Base-by-base conservation (phyloP, 495 filamentous ascomycete genomes). In the Aspergillus mulundensis region DNA sequence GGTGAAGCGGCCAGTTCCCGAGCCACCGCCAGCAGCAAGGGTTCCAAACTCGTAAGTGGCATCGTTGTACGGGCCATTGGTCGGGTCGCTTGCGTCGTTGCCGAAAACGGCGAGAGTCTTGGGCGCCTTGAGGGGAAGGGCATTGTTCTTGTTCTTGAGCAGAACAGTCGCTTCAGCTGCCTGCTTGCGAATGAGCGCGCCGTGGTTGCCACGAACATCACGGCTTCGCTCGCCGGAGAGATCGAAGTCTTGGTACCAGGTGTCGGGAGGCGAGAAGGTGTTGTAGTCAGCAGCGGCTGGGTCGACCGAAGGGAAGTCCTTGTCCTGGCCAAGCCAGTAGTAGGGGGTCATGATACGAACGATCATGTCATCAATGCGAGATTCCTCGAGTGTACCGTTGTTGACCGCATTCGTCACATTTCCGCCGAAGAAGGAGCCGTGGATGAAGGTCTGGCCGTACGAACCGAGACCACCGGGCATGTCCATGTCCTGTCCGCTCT, bases 401-500 rank as follows among this genome's bases (percentile, higher is more conserved):
- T 38, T 50, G 6, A 50, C 47, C 2, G 30, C 47, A 3, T 2
- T 16, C 3, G 47, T 50, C 16, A 50, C 47, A 38, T 50, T 50
- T 18, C 32, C 32, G 20, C 47, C 47, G 12, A 50, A 50, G 47
- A 50, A 50, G 1, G 47, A 50, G 30, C 47, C 30, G 18, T 32
- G 16, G 2, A 21, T 38, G 18, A 15, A 8, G 47, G 18, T 38
- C 18, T 15, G 10, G 10, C 47, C 47, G 30, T 50, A 50, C 7
- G 47, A 11, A 23, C 47, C 47, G 11, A 50, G 30, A 23, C 47
- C 47, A 38, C 47, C 47, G 8, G 47, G 47, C 47, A 50, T 50
- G 30, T 50, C 20, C 16, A 69, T 50, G 14, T 50, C 47, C 7
- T 38, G 47, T 15, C 47, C 47, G 32, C 47, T 23, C 30, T 38